phyloP scores from a whole-genome alignment of 345 rosid genomes.

The Adansonia digitata region DNA sequence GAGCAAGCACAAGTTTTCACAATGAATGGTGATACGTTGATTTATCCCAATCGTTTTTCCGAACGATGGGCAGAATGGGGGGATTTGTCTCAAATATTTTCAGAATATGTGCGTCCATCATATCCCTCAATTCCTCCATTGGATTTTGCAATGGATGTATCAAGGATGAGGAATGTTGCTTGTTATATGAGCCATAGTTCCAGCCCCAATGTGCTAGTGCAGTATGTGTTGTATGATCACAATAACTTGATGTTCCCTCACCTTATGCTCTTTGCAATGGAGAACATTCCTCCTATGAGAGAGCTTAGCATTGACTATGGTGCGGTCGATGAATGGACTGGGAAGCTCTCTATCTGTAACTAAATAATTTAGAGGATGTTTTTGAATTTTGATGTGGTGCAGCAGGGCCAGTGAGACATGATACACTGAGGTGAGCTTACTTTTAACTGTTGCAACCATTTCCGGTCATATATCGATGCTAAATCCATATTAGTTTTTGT shows the following conservation, averaged over 20 bases:
- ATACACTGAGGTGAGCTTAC: conserved; percentile 28
- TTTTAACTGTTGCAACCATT: neutral
- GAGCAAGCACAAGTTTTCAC: conserved; percentile 75
- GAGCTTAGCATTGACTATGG: conserved; percentile 98
- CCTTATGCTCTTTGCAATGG: conserved; percentile 83
- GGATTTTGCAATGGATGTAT: conserved; percentile 94
- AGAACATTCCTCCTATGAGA: conserved; percentile 81
- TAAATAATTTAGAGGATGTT: conserved; percentile 19
- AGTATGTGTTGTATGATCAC: conserved; percentile 76
- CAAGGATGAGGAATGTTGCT: conserved; percentile 89
- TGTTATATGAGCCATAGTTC: conserved; percentile 88
- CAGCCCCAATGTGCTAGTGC: conserved; percentile 80
- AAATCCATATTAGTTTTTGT: neutral
- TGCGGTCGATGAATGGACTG: conserved; percentile 66
- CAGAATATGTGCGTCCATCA: conserved; percentile 47
- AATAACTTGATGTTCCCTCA: conserved; percentile 86
- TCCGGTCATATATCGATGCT: neutral
- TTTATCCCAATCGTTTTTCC: conserved; percentile 71
- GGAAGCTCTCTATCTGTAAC: conserved; percentile 77
- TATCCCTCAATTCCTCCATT: conserved; percentile 70
- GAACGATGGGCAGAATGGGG: conserved; percentile 85
- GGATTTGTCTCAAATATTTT: conserved; percentile 61
- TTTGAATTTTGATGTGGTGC: conserved; percentile 20
- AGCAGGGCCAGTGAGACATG: conserved; percentile 20
- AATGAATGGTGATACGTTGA: conserved; percentile 73